Conservation (phyloP, 352 stramenopile species). For the Phytophthora uliginosa region DNA sequence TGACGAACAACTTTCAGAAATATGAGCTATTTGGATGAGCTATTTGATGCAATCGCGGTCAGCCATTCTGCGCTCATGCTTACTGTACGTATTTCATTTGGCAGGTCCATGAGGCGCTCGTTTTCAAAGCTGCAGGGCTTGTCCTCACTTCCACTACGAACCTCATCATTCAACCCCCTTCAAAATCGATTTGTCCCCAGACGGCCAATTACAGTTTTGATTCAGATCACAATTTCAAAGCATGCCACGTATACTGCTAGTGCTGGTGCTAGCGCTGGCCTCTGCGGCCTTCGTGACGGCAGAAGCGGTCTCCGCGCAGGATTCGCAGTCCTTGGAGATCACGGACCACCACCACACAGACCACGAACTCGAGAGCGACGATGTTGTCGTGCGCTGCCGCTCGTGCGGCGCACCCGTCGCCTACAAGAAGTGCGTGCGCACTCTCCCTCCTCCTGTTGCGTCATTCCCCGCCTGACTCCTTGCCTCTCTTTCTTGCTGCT, state of each 20-base stretch:
- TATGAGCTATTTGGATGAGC: neutral
- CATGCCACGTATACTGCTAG: conserved; percentile 40
- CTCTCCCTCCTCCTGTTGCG: neutral
- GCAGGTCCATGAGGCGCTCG: neutral
- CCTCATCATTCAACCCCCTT: neutral
- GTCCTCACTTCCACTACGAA: too few species aligned
- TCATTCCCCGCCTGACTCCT: conserved; percentile 10
- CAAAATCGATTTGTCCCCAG: neutral
- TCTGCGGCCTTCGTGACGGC: conserved; percentile 12
- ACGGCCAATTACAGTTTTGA: neutral
- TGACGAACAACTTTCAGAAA: neutral
- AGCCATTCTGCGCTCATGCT: neutral
- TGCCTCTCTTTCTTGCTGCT: neutral
- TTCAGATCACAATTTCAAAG: conserved; percentile 16
- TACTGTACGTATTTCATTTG: neutral
- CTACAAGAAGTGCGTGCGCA: conserved; percentile 60
- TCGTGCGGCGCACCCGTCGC: conserved; percentile 80
- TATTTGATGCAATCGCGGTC: neutral
- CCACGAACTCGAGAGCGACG: conserved; percentile 39
- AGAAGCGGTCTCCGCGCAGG: conserved; percentile 16
- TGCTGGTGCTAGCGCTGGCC: conserved; percentile 28
- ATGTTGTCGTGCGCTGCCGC: conserved; percentile 74
- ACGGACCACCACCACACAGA: conserved; percentile 21
- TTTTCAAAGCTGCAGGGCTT: neutral
- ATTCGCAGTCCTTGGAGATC: conserved; percentile 10